Evolutionary conservation across 495 filamentous ascomycete species (phyloP).

Genomic region (Mytilinidion resinicola): DNA sequence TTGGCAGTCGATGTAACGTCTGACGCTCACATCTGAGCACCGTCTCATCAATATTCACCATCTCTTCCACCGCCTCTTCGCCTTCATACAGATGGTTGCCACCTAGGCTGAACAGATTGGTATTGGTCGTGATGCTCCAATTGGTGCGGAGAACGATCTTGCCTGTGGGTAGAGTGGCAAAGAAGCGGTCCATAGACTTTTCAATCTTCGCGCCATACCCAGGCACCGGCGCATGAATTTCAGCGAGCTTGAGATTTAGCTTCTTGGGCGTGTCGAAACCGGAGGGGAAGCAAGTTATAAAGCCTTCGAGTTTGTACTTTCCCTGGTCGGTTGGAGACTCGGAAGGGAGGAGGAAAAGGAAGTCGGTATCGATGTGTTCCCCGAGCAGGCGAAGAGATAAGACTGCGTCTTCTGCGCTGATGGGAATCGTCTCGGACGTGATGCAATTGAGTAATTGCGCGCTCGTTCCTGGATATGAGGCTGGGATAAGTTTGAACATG

Average conservation of each 20-base stretch:
- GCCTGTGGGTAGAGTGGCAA: conserved; percentile 50
- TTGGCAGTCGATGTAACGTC: conserved; percentile 65
- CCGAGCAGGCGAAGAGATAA: conserved; percentile 47
- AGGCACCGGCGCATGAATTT: conserved; percentile 53
- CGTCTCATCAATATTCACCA: conserved; percentile 51
- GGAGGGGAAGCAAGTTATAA: conserved; percentile 63
- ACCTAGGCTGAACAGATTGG: conserved; percentile 49
- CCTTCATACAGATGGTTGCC: conserved; percentile 45
- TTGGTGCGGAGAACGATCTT: conserved; percentile 52
- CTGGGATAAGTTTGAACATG: conserved; percentile 47
- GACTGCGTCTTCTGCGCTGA: conserved; percentile 28
- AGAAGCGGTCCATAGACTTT: conserved; percentile 73
- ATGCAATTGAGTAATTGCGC: conserved; percentile 36
- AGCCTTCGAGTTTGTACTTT: conserved; percentile 61
- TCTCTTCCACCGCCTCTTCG: conserved; percentile 38
- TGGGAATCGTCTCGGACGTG: conserved; percentile 41
- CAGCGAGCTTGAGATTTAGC: conserved; percentile 53
- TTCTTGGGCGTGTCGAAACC: conserved; percentile 64
- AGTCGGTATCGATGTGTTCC: conserved; percentile 64
- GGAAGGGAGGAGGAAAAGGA: conserved; percentile 63
- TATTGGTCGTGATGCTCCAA: conserved; percentile 59
- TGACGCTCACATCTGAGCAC: conserved; percentile 68
- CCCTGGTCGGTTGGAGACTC: conserved; percentile 33
- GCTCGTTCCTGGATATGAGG: background rate
- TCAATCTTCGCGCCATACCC: conserved; percentile 64